Conservation (phyloP, 768 basidiomycete species). For the Scleroderma bovista region DNA sequence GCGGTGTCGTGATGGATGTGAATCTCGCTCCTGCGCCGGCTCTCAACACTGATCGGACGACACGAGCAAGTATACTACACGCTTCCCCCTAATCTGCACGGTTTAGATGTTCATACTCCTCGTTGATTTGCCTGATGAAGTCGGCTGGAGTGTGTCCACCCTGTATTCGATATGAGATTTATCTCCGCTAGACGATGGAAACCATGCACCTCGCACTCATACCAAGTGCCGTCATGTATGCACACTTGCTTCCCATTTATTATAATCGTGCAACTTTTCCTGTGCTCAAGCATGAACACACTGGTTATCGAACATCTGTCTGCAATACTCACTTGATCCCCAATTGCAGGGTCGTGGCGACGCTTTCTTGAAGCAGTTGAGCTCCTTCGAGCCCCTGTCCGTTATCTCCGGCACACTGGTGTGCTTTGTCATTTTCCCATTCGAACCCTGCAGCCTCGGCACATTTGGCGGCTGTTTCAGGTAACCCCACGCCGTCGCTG, state of each 20-base stretch:
- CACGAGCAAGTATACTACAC: slow-evolving; percentile 5
- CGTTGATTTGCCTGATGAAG: slow-evolving; percentile 73
- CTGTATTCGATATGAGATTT: slow-evolving; percentile 35
- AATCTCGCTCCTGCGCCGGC: slow-evolving; percentile 11
- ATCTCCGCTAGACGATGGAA: slow-evolving; percentile 19
- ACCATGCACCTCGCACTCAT: slow-evolving; percentile 63
- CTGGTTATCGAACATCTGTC: slow-evolving; percentile 1
- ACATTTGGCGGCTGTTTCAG: slow-evolving; percentile 61
- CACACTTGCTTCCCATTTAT: slow-evolving; percentile 67
- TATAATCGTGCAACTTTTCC: slow-evolving; percentile 84
- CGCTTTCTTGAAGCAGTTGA: slow-evolving; percentile 57
- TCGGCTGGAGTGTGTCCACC: slow-evolving; percentile 69
- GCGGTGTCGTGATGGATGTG: slow-evolving; percentile 8
- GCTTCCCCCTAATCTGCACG: slow-evolving; percentile 19
- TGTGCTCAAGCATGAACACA: slow-evolving; percentile 22
- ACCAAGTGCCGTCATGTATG: slow-evolving; percentile 74
- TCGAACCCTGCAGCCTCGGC: slow-evolving; percentile 58
- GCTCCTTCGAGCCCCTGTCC: slow-evolving; percentile 61
- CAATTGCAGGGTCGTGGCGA: slow-evolving; percentile 36
- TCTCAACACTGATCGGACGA: slow-evolving; percentile 4
- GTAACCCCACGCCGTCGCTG: slow-evolving; percentile 54
- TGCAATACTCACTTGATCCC: slow-evolving; percentile 50
- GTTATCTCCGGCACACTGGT: slow-evolving; percentile 54
- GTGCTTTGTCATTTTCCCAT: slow-evolving; percentile 58
- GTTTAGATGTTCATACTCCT: slow-evolving; percentile 67